phyloP scores from a whole-genome alignment of 257 asterid genomes.

The Coffea canephora region DNA sequence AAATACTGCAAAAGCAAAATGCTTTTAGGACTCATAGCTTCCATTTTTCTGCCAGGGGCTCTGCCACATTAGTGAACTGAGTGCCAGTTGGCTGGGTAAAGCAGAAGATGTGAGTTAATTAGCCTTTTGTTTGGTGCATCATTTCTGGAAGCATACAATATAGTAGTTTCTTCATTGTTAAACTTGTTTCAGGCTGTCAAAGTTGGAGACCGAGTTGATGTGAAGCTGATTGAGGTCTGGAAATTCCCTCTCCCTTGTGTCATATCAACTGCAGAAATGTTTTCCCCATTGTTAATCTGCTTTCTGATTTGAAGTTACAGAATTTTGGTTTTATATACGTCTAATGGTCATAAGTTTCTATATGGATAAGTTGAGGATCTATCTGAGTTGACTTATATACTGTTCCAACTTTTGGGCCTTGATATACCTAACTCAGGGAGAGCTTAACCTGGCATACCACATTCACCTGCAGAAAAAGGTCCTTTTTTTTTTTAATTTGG shows the following conservation, averaged over 20 bases:
- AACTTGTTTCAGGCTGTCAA: conserved; percentile 59
- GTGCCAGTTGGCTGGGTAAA: conserved; percentile 85
- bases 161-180: conserved; percentile 23
- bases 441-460: background rate
- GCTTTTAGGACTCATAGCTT: background rate
- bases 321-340: background rate
- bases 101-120: conserved; percentile 81
- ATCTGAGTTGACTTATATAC: background rate
- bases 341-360: background rate
- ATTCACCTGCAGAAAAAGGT: background rate
- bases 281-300: background rate
- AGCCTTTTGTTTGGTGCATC: conserved; percentile 10
- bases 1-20: no score
- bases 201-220: conserved; percentile 93
- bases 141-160: conserved; percentile 16
- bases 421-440: background rate
- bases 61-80: conserved; percentile 93
- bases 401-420: background rate
- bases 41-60: conserved; percentile 58
- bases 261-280: conserved; percentile 5
- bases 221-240: conserved; percentile 89
- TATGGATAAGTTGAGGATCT: background rate
- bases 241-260: conserved; percentile 19
- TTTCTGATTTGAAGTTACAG: background rate
- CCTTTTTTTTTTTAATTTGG: no score